Conservation (phyloP, 108 stramenopile genomes). For the Cyclostephanos invisitatus region DNA sequence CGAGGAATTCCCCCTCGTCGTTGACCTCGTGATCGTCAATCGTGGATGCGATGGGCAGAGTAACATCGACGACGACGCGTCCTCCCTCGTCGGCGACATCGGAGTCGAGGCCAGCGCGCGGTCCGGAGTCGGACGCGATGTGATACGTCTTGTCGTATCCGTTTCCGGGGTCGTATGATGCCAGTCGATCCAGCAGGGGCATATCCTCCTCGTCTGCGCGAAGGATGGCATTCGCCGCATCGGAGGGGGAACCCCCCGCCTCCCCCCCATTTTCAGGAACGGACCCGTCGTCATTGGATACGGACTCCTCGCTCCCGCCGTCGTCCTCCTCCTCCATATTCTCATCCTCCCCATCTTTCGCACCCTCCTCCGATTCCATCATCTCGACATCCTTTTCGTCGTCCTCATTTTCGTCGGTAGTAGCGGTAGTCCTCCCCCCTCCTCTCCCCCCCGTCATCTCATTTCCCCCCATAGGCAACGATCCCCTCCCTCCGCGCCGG, state of each 20-base stretch:
- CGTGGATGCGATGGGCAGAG: constrained; percentile 26
- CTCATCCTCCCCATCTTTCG: not conserved
- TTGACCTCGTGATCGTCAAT: constrained; percentile 34
- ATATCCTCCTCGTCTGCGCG: constrained; percentile 33
- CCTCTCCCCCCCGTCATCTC: not conserved
- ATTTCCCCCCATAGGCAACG: too few species aligned
- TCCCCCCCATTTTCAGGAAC: not conserved
- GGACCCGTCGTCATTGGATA: too few species aligned
- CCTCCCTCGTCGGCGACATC: not conserved
- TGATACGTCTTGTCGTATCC: constrained; percentile 39
- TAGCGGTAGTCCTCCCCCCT: too few species aligned
- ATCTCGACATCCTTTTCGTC: constrained; percentile 1
- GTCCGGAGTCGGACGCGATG: constrained; percentile 3
- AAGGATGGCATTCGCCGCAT: constrained; percentile 23
- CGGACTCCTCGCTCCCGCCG: not conserved
- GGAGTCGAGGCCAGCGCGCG: not conserved
- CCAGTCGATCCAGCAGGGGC: constrained; percentile 32
- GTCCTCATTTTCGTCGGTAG: not conserved
- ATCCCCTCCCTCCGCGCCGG: not conserved
- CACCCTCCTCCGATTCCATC: too few species aligned
- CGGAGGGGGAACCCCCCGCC: not conserved
- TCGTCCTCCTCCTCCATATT: not conserved
- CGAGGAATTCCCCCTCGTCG: constrained; percentile 31
- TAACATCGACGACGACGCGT: constrained; percentile 5
- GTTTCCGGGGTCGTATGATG: constrained; percentile 27